These are phyloP conservation scores for Brettanomyces custersianus DNA, from an alignment of 805 yeast species.

Conservation along the genomic window DNA sequence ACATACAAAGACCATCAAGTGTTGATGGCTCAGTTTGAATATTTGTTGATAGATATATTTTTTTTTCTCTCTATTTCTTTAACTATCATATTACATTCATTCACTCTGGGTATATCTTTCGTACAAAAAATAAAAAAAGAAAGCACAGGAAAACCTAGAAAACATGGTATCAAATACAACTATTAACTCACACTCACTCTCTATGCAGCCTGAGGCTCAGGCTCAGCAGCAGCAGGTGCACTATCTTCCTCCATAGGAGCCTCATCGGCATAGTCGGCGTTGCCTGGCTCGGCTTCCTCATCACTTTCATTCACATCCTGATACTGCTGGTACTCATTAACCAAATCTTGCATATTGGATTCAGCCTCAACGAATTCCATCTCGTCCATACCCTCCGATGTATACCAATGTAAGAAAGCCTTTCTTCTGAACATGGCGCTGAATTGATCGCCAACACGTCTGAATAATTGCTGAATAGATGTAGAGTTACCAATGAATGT, in stretches of 20 bases:
- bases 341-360: constrained; percentile 81
- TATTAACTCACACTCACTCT: too few relatives aligned
- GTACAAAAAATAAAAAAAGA: too few relatives aligned
- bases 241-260: constrained; percentile 42
- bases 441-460: constrained; percentile 84
- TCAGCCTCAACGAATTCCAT: constrained; percentile 92
- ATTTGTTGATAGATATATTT: too few relatives aligned
- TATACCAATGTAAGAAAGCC: constrained; percentile 96
- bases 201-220: neutral
- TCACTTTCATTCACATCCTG: constrained; percentile 77
- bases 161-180: too few relatives aligned
- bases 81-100: too few relatives aligned
- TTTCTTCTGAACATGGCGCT: constrained; percentile 87
- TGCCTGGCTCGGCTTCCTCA: constrained; percentile 51
- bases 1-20: too few relatives aligned
- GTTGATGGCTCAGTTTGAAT: too few relatives aligned
- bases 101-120: too few relatives aligned
- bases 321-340: constrained; percentile 86
- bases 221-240: constrained; percentile 1
- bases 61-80: too few relatives aligned
- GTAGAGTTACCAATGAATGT: constrained; percentile 92
- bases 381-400: constrained; percentile 94
- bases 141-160: too few relatives aligned
- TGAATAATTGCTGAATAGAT: constrained; percentile 83
- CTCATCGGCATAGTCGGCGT: constrained; percentile 60